These are phyloP conservation scores for Coemansia sp. DNA, from an alignment of 192 early-diverging fungal genomes.

Conservation along the genomic window DNA sequence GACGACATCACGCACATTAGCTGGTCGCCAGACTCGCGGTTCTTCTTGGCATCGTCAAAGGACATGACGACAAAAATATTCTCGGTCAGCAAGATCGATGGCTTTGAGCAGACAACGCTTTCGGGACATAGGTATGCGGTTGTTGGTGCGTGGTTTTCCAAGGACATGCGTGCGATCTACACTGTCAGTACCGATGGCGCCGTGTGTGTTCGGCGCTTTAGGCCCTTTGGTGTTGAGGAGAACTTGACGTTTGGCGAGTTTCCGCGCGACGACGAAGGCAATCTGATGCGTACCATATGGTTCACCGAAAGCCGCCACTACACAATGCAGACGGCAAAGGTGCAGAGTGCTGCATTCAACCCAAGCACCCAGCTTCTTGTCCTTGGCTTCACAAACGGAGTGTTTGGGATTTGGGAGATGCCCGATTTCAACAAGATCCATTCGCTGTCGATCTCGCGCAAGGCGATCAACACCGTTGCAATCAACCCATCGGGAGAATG, in stretches of 20 bases:
- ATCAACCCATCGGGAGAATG: slow-evolving; percentile 94
- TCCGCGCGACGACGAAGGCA: slow-evolving; percentile 53
- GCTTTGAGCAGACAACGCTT: slow-evolving; percentile 71
- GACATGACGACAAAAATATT: slow-evolving; percentile 48
- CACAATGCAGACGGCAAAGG: slow-evolving; percentile 77
- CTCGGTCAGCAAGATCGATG: slow-evolving; percentile 63
- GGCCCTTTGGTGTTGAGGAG: slow-evolving; percentile 55
- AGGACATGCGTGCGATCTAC: slow-evolving; percentile 60
- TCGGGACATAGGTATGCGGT: slow-evolving; percentile 84
- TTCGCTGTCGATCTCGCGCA: slow-evolving; percentile 93
- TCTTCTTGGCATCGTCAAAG: slow-evolving; percentile 49
- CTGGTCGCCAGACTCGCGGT: slow-evolving; percentile 87
- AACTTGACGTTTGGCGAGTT: slow-evolving; percentile 63
- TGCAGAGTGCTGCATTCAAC: slow-evolving; percentile 80
- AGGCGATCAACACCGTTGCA: slow-evolving; percentile 83
- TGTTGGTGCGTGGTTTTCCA: slow-evolving; percentile 72
- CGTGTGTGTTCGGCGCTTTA: slow-evolving; percentile 74
- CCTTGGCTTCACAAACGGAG: slow-evolving; percentile 88
- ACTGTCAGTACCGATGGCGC: slow-evolving; percentile 89
- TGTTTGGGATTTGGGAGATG: slow-evolving; percentile 99
- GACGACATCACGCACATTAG: slow-evolving; percentile 82
- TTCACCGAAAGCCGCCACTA: slow-evolving; percentile 67
- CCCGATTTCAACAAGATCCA: slow-evolving; percentile 94
- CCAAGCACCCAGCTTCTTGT: slow-evolving; percentile 70
- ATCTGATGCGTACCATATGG: slow-evolving; percentile 39